Percentiles rank a stretch among this genome's conserved stretches.
Conservation (phyloP, 768 basidiomycete species). For the Rhizopogon salebrosus region DNA sequence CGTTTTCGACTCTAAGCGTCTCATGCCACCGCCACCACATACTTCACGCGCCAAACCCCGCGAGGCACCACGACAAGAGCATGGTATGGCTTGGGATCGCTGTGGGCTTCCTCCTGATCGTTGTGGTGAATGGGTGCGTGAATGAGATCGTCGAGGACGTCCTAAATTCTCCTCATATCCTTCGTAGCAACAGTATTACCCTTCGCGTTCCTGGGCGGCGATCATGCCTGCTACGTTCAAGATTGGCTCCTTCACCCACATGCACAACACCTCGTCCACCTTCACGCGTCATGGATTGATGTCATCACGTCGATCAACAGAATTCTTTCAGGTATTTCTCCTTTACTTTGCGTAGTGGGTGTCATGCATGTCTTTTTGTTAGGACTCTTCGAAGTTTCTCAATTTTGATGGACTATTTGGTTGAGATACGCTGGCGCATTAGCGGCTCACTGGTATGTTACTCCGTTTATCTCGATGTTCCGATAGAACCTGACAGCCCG, state of each 20-base stretch:
- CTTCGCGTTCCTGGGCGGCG: slow-evolving; percentile 27
- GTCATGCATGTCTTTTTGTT: too few species aligned
- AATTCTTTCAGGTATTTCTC: too few species aligned
- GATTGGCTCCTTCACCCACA: slow-evolving; percentile 58
- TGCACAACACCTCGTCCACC: slow-evolving; percentile 55
- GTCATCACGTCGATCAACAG: too few species aligned
- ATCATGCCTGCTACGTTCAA: slow-evolving; percentile 29
- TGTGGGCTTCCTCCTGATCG: slow-evolving; percentile 39
- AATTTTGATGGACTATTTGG: too few species aligned
- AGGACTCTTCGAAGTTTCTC: too few species aligned
- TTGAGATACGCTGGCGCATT: too few species aligned
- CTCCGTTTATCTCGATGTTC: too few species aligned
- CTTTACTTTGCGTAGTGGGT: too few species aligned
- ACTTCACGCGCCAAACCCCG: slow-evolving; percentile 43
- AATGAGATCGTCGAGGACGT: slow-evolving; percentile 33
- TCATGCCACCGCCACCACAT: slow-evolving; percentile 46
- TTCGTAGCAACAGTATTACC: slow-evolving; percentile 27
- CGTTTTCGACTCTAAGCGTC: too few species aligned
- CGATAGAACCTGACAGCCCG: too few species aligned
- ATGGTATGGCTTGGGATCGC: slow-evolving; percentile 58
- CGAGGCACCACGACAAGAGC: slow-evolving; percentile 45
- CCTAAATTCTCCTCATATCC: slow-evolving; percentile 29
- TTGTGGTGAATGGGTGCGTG: slow-evolving; percentile 49
- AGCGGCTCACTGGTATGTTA: too few species aligned
- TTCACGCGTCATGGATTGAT: slow-evolving; percentile 68